phyloP scores from a whole-genome alignment of 768 basidiomycete genomes.

The Lactifluus volemus region DNA sequence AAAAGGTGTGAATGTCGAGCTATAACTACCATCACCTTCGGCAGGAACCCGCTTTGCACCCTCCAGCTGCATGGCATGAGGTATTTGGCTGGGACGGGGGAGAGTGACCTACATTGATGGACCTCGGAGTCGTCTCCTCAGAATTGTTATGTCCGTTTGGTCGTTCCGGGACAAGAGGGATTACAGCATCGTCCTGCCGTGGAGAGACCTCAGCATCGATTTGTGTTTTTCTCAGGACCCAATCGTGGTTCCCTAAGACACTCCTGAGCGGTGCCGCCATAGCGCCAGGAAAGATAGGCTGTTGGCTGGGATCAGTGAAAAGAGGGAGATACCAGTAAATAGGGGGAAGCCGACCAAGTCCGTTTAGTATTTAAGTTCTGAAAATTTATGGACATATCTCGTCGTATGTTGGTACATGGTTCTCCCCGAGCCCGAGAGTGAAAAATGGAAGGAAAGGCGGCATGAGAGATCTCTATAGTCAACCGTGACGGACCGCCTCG shows the following conservation, averaged over 20 bases:
- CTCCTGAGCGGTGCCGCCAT: conserved; percentile 5
- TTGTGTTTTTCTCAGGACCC: neutral
- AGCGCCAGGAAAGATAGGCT: neutral
- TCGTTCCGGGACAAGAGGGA: neutral
- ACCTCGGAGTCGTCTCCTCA: neutral
- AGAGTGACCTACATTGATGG: neutral
- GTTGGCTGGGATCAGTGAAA: neutral
- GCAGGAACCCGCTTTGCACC: neutral
- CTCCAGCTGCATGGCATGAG: neutral
- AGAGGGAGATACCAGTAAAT: neutral
- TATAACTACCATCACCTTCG: neutral
- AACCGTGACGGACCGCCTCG: neutral
- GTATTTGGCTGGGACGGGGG: neutral
- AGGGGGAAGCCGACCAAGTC: neutral
- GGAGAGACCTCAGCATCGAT: neutral
- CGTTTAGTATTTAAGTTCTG: neutral
- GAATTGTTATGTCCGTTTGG: neutral
- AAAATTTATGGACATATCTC: neutral
- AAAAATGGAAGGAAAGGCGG: neutral
- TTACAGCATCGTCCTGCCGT: neutral
- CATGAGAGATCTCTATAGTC: neutral
- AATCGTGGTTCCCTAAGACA: neutral
- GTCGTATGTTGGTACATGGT: neutral
- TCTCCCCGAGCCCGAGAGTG: too few relatives aligned
- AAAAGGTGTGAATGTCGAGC: neutral